These are phyloP conservation scores for Cadophora sp. DNA, from an alignment of 2,329 filamentous ascomycete species.

Conservation along the genomic window DNA sequence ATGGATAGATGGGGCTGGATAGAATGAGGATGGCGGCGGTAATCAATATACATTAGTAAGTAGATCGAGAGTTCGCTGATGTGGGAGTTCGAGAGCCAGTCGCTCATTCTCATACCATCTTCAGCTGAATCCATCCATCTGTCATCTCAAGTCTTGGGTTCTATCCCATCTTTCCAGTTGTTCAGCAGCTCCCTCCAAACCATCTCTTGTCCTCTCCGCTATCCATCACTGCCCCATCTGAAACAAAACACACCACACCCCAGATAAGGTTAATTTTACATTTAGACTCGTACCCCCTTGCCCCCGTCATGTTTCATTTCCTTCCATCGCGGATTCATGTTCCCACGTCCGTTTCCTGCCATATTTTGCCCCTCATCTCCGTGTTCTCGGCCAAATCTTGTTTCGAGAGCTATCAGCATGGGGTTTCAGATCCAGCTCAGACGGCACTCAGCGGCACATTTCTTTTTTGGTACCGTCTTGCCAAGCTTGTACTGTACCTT, in stretches of 20 bases:
- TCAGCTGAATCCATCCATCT: neutral
- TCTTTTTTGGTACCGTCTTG: slow-evolving; percentile 4
- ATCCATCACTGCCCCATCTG: neutral
- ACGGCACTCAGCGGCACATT: slow-evolving; percentile 5
- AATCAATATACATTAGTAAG: neutral
- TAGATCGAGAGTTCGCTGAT: neutral
- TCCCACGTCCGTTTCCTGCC: neutral
- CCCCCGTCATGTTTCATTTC: slow-evolving; percentile 12
- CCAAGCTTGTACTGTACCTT: neutral
- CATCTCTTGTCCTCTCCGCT: neutral
- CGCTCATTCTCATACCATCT: neutral
- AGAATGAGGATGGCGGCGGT: neutral
- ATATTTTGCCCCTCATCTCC: neutral
- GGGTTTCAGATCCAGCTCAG: neutral
- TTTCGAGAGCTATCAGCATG: slow-evolving; percentile 1
- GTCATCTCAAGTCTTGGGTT: neutral
- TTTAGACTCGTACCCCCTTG: slow-evolving; percentile 1
- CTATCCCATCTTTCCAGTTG: neutral
- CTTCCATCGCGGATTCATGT: neutral
- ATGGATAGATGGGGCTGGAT: neutral
- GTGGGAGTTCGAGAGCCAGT: neutral
- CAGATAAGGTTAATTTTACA: slow-evolving; percentile 1
- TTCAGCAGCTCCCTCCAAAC: neutral
- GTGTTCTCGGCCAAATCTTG: slow-evolving; percentile 13
- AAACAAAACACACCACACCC: slow-evolving; percentile 1